A percentile compares a stretch with the other conserved stretches of the same genome.
Evolutionary conservation across 306 rosid genomes (phyloP).

Genomic region (Cicer chorassanicum): DNA sequence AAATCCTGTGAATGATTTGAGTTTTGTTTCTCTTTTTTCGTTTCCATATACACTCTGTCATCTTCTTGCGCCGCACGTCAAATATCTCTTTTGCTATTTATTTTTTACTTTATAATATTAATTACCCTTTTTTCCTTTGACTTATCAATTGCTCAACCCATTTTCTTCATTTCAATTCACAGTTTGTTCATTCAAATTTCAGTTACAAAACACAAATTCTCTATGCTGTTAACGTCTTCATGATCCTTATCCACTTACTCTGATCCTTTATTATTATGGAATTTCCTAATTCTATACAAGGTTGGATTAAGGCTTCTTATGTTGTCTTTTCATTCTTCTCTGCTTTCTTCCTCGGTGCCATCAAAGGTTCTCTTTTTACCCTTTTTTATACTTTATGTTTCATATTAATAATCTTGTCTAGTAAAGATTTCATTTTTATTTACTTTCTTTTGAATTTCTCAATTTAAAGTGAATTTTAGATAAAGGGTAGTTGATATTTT

Average conservation of each 20-base stretch:
- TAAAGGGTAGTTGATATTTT: slow-evolving; percentile 46
- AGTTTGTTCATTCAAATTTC: slow-evolving; percentile 32
- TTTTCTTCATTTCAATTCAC: slow-evolving; percentile 30
- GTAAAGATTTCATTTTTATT: not conserved
- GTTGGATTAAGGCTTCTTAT: slow-evolving; percentile 56
- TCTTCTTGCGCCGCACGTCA: too few species aligned
- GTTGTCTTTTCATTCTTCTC: slow-evolving; percentile 68
- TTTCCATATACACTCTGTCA: too few species aligned
- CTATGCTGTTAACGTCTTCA: slow-evolving; percentile 23
- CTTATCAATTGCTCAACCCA: not conserved
- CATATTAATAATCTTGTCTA: slow-evolving; percentile 4
- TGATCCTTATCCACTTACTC: slow-evolving; percentile 24
- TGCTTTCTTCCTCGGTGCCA: slow-evolving; percentile 72
- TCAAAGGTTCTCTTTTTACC: slow-evolving; percentile 66
- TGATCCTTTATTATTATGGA: slow-evolving; percentile 47
- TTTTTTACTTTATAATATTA: too few species aligned
- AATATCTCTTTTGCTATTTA: too few species aligned
- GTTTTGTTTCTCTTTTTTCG: too few species aligned
- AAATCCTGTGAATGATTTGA: too few species aligned
- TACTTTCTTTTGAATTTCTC: slow-evolving; percentile 1
- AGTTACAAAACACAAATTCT: slow-evolving; percentile 27
- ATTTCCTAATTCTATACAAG: slow-evolving; percentile 43
- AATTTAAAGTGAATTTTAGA: slow-evolving; percentile 37
- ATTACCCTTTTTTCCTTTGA: not conserved
- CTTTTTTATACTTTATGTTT: slow-evolving; percentile 16